A percentile compares a stretch with the other conserved stretches of the same genome.
These are phyloP conservation scores for Echites panduratus DNA, from an alignment of 257 asterid species.

Conservation along the genomic window DNA sequence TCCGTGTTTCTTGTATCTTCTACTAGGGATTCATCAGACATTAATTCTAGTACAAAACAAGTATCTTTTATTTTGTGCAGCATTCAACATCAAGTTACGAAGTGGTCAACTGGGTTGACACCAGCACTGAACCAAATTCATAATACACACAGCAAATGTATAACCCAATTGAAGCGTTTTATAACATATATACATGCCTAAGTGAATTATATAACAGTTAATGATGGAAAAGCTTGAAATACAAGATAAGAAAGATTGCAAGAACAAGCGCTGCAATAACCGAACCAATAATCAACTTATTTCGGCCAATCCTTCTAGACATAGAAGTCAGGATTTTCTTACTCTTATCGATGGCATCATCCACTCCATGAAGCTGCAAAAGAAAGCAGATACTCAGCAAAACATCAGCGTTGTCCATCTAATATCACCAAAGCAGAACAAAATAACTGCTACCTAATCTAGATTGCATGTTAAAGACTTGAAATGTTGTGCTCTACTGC, in stretches of 20 bases:
- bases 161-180: background rate
- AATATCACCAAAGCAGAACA: background rate
- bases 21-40: background rate
- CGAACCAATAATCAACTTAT: slow-evolving; percentile 81
- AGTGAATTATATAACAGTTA: background rate
- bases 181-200: background rate
- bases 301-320: slow-evolving; percentile 78
- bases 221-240: slow-evolving; percentile 56
- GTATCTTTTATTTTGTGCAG: background rate
- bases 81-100: background rate
- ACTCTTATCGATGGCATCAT: slow-evolving; percentile 85
- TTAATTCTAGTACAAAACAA: background rate
- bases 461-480: background rate
- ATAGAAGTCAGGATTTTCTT: slow-evolving; percentile 77
- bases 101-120: background rate
- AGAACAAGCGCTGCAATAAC: slow-evolving; percentile 64
- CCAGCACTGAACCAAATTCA: background rate
- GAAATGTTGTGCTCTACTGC: background rate
- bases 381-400: background rate
- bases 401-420: background rate
- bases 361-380: slow-evolving; percentile 88
- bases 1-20: background rate
- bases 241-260: slow-evolving; percentile 64
- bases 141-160: background rate
- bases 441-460: background rate